These are phyloP conservation scores for Phytophthora multivora DNA, from an alignment of 352 stramenopile genomes.

Conservation along the genomic window DNA sequence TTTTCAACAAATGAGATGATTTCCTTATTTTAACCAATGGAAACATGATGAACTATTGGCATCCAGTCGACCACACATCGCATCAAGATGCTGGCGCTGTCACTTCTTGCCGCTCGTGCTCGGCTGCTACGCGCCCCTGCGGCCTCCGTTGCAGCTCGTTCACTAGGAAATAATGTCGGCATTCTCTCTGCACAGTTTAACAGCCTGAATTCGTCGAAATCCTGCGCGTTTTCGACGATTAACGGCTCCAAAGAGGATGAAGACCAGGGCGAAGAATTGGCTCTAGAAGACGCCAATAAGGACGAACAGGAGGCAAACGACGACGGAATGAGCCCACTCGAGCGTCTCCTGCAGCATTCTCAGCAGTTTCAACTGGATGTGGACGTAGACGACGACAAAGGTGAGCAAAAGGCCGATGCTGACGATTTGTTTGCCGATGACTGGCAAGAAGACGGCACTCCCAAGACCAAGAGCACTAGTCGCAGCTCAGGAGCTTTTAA, in stretches of 20 bases:
- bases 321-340: slow-evolving; percentile 57
- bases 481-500: neutral
- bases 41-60: neutral
- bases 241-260: slow-evolving; percentile 19
- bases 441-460: slow-evolving; percentile 6
- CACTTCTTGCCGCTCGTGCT: slow-evolving; percentile 7
- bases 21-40: slow-evolving; percentile 13
- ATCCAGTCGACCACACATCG: slow-evolving; percentile 17
- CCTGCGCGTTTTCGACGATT: slow-evolving; percentile 12
- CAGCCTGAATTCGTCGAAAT: neutral
- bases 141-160: neutral
- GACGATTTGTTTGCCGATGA: slow-evolving; percentile 4
- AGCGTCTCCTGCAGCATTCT: slow-evolving; percentile 70
- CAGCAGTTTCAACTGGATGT: slow-evolving; percentile 59
- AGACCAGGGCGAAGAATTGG: slow-evolving; percentile 19
- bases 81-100: slow-evolving; percentile 27
- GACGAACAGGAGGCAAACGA: slow-evolving; percentile 10
- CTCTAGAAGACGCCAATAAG: neutral
- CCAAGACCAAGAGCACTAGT: neutral
- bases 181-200: neutral
- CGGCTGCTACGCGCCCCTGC: slow-evolving; percentile 10
- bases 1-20: slow-evolving; percentile 8
- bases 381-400: slow-evolving; percentile 21
- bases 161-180: neutral
- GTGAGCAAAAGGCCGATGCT: slow-evolving; percentile 13